Evolutionary conservation across 2,329 filamentous ascomycete species (phyloP), one percentile per base, ranked within the genome.

Genomic region (Ceratocystis albifundus): DNA sequence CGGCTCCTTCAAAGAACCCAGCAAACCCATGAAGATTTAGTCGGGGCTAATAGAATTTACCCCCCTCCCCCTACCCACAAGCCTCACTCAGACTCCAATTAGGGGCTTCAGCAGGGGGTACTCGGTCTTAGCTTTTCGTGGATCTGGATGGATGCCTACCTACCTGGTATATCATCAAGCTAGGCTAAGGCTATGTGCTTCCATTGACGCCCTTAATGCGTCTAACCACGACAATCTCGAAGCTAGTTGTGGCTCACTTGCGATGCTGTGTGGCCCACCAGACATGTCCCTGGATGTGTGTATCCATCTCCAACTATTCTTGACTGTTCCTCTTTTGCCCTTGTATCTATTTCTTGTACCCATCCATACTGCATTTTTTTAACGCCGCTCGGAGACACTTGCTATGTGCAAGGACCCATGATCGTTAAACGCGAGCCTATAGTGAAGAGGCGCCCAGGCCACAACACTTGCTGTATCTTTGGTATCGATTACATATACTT

Each of bases 341-440:
- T 41, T 41, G 36, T 41, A 41, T 41, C 10, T 41, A 41, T 41
- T 41, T 15, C 8, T 41, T 41, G 36, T 41, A 41, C 36, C 32
- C 36, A 3, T 12, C 32, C 36, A 3, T 12, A 41, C 5, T 32
- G 55, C 17, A 45, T 46, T 61, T 8, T n/a, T 10, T 55, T 41
- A 65, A 25, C 66, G 62, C 57, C 66, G 45, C 48, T 67, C 66
- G 30, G 22, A 36, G 4, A 67, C 63, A 50, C 66, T 67, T 3
- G 90, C 78, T 67, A 91, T 89, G 71, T 87, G 85, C 67, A 92
- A 74, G 63, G 81, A 81, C 0, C 86, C 86, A 45, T 84, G 75
- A 72, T 92, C 88, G 64, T 84, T 84, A 73, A 90, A 91, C 1
- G 88, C 89, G 68, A 93, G 75, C 70, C 83, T 85, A 73, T 92